phyloP scores from a whole-genome alignment of 1,139 yeast genomes.

The Kodamaea suecica region DNA sequence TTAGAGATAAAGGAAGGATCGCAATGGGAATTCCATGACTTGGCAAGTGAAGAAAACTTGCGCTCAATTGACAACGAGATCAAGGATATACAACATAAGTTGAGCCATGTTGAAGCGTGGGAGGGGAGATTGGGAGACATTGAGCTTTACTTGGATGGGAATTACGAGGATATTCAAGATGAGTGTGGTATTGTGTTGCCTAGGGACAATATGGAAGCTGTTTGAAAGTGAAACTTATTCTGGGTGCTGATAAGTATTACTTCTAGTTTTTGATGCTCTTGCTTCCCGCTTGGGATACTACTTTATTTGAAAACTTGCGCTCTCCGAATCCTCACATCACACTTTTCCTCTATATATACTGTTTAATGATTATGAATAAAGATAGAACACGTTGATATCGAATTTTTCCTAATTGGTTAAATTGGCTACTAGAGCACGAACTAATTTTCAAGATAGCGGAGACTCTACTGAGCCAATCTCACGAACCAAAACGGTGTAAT shows the following conservation, averaged over 20 bases:
- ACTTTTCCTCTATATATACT: background rate
- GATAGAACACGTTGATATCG: background rate
- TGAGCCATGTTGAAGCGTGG: conserved; percentile 52
- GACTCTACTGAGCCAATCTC: too few species aligned
- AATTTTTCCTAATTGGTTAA: background rate
- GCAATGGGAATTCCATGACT: conserved; percentile 43
- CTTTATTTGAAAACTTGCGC: too few species aligned
- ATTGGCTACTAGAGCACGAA: background rate
- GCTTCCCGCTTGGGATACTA: too few species aligned
- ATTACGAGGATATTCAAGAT: conserved; percentile 19
- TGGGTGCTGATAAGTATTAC: too few species aligned
- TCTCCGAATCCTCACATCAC: too few species aligned
- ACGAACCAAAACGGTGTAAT: too few species aligned
- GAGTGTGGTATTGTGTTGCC: conserved; percentile 1
- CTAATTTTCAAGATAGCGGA: too few species aligned
- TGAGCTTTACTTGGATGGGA: conserved; percentile 42
- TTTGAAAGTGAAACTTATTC: too few species aligned
- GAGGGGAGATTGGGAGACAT: conserved; percentile 46
- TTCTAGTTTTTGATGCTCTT: too few species aligned
- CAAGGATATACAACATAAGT: conserved; percentile 52
- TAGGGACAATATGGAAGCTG: background rate
- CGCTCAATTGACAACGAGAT: conserved; percentile 65
- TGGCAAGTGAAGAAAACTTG: conserved; percentile 60
- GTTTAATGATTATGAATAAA: too few species aligned
- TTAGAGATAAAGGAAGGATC: conserved; percentile 62